These are phyloP conservation scores for Allantophomopsis cytisporea DNA, from an alignment of 2,329 filamentous ascomycete species.

Conservation along the genomic window DNA sequence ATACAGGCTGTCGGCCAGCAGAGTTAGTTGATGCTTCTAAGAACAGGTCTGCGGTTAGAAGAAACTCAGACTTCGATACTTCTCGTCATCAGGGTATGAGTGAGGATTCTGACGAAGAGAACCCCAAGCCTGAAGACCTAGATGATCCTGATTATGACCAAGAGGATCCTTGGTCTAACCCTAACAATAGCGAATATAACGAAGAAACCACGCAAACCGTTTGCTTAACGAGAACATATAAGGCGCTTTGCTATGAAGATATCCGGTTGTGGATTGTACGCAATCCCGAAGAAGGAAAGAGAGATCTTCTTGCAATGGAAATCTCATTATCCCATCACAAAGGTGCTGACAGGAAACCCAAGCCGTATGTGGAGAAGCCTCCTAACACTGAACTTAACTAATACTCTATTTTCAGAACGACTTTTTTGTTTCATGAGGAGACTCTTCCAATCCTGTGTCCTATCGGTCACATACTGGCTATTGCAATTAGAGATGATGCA, in stretches of 20 bases:
- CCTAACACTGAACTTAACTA: not conserved
- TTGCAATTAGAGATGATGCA: slow-evolving; percentile 2
- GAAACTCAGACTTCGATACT: not conserved
- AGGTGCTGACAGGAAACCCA: slow-evolving; percentile 2
- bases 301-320: slow-evolving; percentile 4
- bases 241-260: slow-evolving; percentile 3
- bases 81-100: no score
- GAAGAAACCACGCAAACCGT: not conserved
- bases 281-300: not conserved
- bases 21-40: slow-evolving; percentile 8
- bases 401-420: slow-evolving; percentile 1
- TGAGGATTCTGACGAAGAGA: slow-evolving; percentile 1
- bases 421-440: slow-evolving; percentile 8
- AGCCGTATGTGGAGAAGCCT: slow-evolving; percentile 1
- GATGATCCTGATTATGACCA: not conserved
- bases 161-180: not conserved
- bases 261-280: slow-evolving; percentile 1
- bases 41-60: slow-evolving; percentile 1
- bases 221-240: slow-evolving; percentile 1
- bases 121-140: not conserved
- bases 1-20: slow-evolving; percentile 6
- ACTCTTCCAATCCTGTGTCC: slow-evolving; percentile 3
- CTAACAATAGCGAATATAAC: not conserved
- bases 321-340: slow-evolving; percentile 2
- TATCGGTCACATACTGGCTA: slow-evolving; percentile 1